phyloP scores from a whole-genome alignment of 345 rosid genomes.

The Mercurialis annua region DNA sequence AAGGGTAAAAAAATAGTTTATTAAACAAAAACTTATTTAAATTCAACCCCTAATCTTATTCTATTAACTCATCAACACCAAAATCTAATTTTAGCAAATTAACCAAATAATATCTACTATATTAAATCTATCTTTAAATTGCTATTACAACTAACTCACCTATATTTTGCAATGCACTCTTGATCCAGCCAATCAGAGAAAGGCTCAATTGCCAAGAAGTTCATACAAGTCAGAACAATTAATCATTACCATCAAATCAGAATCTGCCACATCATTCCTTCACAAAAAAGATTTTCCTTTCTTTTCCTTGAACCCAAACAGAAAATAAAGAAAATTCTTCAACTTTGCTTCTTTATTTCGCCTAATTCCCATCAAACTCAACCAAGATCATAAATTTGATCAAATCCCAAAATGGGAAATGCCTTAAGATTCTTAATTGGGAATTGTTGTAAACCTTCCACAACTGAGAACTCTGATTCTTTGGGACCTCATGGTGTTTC shows the following conservation, averaged over 20 bases:
- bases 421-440: conserved; percentile 40
- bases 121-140: too few relatives aligned
- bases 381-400: neutral
- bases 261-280: neutral
- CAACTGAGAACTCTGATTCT: conserved; percentile 36
- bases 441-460: conserved; percentile 40
- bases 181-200: neutral
- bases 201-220: neutral
- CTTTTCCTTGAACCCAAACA: neutral
- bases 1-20: too few relatives aligned
- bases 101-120: too few relatives aligned
- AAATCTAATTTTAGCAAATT: too few relatives aligned
- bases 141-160: too few relatives aligned
- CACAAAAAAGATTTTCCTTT: neutral
- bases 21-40: too few relatives aligned
- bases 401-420: conserved; percentile 22
- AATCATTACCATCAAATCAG: neutral
- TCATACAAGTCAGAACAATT: neutral
- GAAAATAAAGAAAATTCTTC: neutral
- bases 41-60: too few relatives aligned
- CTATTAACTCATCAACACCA: too few relatives aligned
- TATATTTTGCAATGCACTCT: too few relatives aligned
- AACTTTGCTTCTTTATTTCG: neutral
- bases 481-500: conserved; percentile 53
- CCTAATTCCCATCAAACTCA: neutral